Base-by-base conservation (phyloP, 1,284 basidiomycete genomes). In the Austropuccinia psidii region DNA sequence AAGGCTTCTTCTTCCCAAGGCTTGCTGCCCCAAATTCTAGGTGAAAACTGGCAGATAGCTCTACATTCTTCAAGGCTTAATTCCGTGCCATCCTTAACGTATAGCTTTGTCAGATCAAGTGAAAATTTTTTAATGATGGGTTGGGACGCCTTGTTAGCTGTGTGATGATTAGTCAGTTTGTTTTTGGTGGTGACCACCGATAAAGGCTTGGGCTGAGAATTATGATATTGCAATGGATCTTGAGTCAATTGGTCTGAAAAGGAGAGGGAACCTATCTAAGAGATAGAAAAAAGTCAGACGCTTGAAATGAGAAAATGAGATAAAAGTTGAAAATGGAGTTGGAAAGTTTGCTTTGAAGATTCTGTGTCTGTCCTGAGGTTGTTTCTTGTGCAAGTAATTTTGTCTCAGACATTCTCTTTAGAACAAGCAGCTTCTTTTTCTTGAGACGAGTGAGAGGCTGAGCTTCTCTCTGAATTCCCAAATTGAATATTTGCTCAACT, bases 371-470 rank as follows among this genome's bases (percentile, higher is more conserved):
- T n/a, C n/a, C n/a, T n/a, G n/a, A n/a, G n/a, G n/a, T n/a, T n/a
- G n/a, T n/a, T n/a, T n/a, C n/a, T n/a, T n/a, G n/a, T n/a, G n/a
- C n/a, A n/a, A n/a, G n/a, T n/a, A n/a, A n/a, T n/a, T n/a, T n/a
- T n/a, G n/a, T n/a, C n/a, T n/a, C n/a, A n/a, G 68, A 43, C 31
- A 72, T 41, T 19, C 57, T 55, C 41, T 72, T 27, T 29, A 60
- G 27, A 24, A 60, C 27, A 7, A 41, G 21, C 9, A 49, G 33
- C 68, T 72, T 72, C 57, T 77, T 75, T 35, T 79, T 77, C 76
- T 80, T 78, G 62, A 81, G 76, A 13, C 80, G 78, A 35, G 79
- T 78, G 54, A 79, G 72, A 17, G 80, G 80, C 45, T 76, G 75
- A 54, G 77, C 80, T 58, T 76, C 74, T 47, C 80, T 77, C 1